A percentile compares a stretch with the other conserved stretches of the same genome.
These are phyloP conservation scores for Zygotorulaspora danielsina DNA, from an alignment of 805 yeast species.

Conservation along the genomic window DNA sequence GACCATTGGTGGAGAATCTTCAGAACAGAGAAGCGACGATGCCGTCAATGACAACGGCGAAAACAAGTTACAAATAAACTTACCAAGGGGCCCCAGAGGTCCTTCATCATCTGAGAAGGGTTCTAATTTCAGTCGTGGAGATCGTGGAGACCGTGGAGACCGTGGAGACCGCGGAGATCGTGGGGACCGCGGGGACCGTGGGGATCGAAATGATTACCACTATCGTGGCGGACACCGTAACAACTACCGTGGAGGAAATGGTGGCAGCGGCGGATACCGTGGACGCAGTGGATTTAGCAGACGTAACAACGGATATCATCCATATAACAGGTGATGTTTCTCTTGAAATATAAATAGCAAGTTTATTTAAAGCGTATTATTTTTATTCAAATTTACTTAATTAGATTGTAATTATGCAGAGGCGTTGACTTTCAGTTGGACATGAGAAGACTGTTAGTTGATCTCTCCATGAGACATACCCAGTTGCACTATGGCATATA, in stretches of 20 bases:
- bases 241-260: constrained; percentile 18
- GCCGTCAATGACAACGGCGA: constrained; percentile 20
- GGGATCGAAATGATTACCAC: constrained; percentile 21
- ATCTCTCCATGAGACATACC: constrained; percentile 32
- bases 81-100: constrained; percentile 52
- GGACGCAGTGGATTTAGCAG: constrained; percentile 27
- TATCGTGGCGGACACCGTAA: constrained; percentile 17
- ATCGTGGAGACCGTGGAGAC: constrained; percentile 25
- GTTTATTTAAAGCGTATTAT: background rate
- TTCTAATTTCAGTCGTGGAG: constrained; percentile 27
- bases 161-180: constrained; percentile 19
- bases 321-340: constrained; percentile 30
- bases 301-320: constrained; percentile 32
- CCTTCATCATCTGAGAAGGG: constrained; percentile 18
- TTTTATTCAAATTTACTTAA: constrained; percentile 7
- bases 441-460: no score
- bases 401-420: constrained; percentile 5
- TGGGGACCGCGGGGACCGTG: constrained; percentile 17
- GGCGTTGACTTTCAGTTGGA: no score
- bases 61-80: constrained; percentile 35
- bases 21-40: constrained; percentile 9
- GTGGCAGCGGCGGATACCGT: constrained; percentile 21
- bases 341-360: background rate
- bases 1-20: constrained; percentile 29
- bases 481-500: constrained; percentile 51